These are phyloP conservation scores for Coniella lustricola DNA, from an alignment of 2,329 filamentous ascomycete genomes.

Conservation along the genomic window DNA sequence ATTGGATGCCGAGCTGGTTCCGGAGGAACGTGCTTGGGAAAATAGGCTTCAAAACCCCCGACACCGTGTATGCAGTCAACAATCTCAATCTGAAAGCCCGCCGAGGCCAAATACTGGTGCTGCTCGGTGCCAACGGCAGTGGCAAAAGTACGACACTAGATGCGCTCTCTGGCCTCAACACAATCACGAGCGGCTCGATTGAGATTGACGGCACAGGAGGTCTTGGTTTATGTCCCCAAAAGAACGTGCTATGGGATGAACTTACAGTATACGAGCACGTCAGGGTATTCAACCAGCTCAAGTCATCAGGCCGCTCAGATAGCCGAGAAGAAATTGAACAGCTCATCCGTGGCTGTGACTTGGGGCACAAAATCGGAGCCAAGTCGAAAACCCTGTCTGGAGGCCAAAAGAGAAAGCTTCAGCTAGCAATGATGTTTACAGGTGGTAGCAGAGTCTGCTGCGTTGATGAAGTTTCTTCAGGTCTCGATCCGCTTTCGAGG, in stretches of 20 bases:
- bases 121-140: constrained; percentile 83
- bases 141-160: constrained; percentile 89
- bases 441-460: constrained; percentile 84
- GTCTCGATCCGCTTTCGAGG: constrained; percentile 77
- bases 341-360: constrained; percentile 65
- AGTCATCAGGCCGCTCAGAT: constrained; percentile 44
- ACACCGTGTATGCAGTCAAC: constrained; percentile 72
- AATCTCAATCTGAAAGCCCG: constrained; percentile 63
- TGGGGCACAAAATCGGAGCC: constrained; percentile 66
- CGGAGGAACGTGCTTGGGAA: constrained; percentile 25
- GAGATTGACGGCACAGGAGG: constrained; percentile 71
- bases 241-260: constrained; percentile 90
- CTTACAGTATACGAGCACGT: constrained; percentile 83
- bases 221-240: constrained; percentile 82
- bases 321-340: constrained; percentile 51
- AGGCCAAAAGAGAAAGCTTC: constrained; percentile 86
- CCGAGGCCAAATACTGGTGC: constrained; percentile 75
- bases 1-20: constrained; percentile 62
- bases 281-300: constrained; percentile 74
- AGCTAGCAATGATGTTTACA: constrained; percentile 92
- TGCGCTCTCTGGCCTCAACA: constrained; percentile 76
- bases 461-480: constrained; percentile 85
- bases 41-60: constrained; percentile 19
- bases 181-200: constrained; percentile 68
- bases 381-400: constrained; percentile 74